Evolutionary conservation across 306 rosid species (phyloP).

Genomic region (Cajanus cajan): DNA sequence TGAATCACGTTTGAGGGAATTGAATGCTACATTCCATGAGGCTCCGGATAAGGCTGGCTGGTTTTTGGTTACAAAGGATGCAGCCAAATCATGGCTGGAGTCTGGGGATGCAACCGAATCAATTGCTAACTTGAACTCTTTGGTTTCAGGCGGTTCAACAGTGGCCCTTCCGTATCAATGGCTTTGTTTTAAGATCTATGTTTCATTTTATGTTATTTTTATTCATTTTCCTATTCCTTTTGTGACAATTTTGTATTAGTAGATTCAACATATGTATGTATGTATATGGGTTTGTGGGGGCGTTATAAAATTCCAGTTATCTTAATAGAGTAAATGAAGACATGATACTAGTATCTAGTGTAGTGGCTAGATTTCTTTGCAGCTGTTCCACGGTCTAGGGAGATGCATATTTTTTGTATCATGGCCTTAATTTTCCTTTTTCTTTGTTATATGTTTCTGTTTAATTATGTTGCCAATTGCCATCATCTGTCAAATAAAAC

Average conservation of each 20-base stretch:
- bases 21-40: conserved; percentile 75
- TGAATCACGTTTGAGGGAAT: conserved; percentile 73
- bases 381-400: background rate
- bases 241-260: background rate
- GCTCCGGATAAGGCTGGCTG: conserved; percentile 80
- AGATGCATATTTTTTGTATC: background rate
- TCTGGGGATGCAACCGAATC: conserved; percentile 50
- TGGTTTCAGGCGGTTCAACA: conserved; percentile 17
- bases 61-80: conserved; percentile 74
- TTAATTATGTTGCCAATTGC: background rate
- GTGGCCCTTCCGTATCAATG: conserved; percentile 21
- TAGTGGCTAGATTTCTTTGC: background rate
- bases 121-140: conserved; percentile 26
- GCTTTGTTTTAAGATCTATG: conserved; percentile 26
- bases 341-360: background rate
- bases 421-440: background rate
- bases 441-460: background rate
- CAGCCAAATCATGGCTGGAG: conserved; percentile 81
- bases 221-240: conserved; percentile 18
- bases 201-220: conserved; percentile 10
- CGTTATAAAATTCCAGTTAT: background rate
- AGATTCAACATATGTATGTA: background rate
- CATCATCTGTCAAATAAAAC: background rate
- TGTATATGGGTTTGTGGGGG: background rate
- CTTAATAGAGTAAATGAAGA: background rate